These are phyloP conservation scores for Ulota crispa DNA, from an alignment of 225 moss, liverwort and hornwort species.

Conservation along the genomic window DNA sequence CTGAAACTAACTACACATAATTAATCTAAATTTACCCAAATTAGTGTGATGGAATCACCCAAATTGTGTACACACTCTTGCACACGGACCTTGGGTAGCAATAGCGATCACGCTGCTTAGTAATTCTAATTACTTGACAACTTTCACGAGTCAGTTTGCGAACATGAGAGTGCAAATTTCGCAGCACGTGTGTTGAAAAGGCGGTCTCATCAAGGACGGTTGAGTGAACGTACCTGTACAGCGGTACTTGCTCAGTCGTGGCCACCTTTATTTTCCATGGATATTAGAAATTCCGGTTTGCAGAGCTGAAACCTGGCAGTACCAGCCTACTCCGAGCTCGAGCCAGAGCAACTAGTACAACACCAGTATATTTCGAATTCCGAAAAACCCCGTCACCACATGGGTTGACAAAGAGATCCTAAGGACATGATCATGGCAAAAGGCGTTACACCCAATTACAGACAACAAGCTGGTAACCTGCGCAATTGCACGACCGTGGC, in stretches of 20 bases:
- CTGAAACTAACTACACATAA: too few species aligned
- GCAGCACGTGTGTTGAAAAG: not conserved
- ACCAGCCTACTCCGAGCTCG: not conserved
- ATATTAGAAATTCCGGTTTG: not conserved
- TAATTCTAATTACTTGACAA: not conserved
- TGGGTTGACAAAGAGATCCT: not conserved
- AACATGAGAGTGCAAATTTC: not conserved
- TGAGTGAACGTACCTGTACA: not conserved
- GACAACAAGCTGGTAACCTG: not conserved
- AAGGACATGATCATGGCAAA: not conserved
- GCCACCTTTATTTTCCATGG: not conserved
- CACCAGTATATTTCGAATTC: not conserved
- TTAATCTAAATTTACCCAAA: too few species aligned
- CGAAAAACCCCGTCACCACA: too few species aligned
- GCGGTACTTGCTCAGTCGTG: not conserved
- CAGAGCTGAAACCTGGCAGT: not conserved
- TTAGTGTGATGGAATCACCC: too few species aligned
- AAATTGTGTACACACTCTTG: too few species aligned
- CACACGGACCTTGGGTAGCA: too few species aligned
- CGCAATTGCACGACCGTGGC: not conserved
- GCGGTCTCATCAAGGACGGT: not conserved
- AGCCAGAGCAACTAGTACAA: not conserved
- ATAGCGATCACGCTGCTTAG: not conserved
- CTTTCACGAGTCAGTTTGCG: not conserved
- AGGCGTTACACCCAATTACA: not conserved